A percentile compares a stretch with the other conserved stretches of the same genome.
Conservation (phyloP, 305 asterid genomes). For the Fraxinus paxiana region DNA sequence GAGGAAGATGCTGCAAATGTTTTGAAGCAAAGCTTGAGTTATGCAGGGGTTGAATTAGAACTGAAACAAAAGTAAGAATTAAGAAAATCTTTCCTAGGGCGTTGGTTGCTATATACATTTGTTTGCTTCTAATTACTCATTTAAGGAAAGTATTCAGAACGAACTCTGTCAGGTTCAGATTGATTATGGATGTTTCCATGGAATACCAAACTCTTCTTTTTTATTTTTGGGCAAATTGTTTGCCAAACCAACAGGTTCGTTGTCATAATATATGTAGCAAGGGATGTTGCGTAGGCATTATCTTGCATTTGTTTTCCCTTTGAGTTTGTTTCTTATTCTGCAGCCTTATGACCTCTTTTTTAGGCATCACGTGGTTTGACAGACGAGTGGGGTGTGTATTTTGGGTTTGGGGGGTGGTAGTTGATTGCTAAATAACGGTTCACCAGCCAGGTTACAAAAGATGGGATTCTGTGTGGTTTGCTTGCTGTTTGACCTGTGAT, state of each 20-base stretch:
- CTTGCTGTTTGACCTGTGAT: neutral
- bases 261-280: neutral
- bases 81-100: constrained; percentile 26
- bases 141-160: neutral
- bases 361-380: neutral
- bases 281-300: neutral
- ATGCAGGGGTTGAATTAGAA: constrained; percentile 71
- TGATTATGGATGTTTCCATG: neutral
- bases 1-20: constrained; percentile 69
- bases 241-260: neutral
- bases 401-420: neutral
- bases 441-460: neutral
- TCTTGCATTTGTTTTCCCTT: neutral
- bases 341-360: neutral
- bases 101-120: neutral
- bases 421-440: neutral
- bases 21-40: constrained; percentile 63
- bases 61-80: constrained; percentile 87
- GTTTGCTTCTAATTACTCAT: neutral
- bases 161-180: neutral
- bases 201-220: neutral
- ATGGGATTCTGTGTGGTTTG: neutral
- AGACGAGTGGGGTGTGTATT: neutral
- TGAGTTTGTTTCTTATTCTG: neutral
- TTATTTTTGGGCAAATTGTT: neutral